Conservation (phyloP, 305 asterid genomes). For the Plantago coronopus region DNA sequence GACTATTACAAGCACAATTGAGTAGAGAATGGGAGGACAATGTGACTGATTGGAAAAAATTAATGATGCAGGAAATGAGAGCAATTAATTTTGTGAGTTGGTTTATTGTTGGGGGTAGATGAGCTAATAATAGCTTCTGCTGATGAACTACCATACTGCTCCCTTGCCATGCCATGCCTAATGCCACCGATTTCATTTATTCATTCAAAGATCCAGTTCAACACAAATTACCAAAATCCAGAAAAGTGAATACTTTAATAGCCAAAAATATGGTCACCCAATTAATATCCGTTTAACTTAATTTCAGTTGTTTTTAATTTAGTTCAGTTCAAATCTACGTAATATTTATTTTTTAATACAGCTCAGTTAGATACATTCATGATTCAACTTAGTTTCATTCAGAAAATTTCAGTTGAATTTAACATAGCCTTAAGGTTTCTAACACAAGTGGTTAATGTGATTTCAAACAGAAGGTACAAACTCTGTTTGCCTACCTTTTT, state of each 20-base stretch:
- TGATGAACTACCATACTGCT: background rate
- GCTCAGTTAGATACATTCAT: no score
- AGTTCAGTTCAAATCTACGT: no score
- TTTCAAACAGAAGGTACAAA: no score
- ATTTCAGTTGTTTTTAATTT: no score
- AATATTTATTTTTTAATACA: no score
- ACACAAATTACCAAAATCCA: background rate
- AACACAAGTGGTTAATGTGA: no score
- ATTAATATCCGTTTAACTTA: no score
- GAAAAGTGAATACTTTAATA: no score
- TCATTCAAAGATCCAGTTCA: background rate
- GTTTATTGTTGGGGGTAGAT: conserved; percentile 11
- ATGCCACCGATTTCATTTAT: background rate
- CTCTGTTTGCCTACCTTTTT: background rate
- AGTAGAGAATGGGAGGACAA: background rate
- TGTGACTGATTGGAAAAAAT: background rate
- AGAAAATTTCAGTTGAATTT: no score
- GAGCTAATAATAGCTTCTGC: conserved; percentile 1
- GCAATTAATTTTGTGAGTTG: conserved; percentile 5
- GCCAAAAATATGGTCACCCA: no score
- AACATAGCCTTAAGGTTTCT: no score
- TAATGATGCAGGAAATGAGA: background rate
- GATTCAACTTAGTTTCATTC: no score
- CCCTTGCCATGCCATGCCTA: background rate
- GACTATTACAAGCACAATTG: background rate